Evolutionary conservation across 2,329 filamentous ascomycete genomes (phyloP).

Genomic region (Meredithiella fracta): DNA sequence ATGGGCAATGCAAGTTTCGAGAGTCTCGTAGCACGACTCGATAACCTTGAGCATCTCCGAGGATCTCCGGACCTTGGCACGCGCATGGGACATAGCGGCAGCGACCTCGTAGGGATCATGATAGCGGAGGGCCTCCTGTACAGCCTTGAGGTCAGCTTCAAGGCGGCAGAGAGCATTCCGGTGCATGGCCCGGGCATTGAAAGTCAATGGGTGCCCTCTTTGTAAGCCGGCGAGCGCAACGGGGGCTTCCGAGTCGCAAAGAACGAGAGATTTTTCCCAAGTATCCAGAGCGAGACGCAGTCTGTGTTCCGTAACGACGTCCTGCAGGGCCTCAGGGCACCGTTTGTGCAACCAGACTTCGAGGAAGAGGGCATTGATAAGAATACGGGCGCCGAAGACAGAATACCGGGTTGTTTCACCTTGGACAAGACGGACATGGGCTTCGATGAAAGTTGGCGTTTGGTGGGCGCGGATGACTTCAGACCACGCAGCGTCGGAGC

Average conservation of each 20-base stretch:
- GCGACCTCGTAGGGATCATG: constrained; percentile 96
- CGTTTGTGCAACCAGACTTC: constrained; percentile 99
- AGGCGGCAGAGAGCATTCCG: constrained; percentile 83
- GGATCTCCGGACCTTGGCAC: constrained; percentile 85
- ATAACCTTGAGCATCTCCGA: constrained; percentile 98
- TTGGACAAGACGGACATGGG: constrained; percentile 89
- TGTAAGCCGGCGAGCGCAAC: constrained; percentile 22
- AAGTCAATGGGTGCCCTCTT: constrained; percentile 62
- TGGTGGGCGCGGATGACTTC: constrained; percentile 52
- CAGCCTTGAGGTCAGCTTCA: constrained; percentile 86
- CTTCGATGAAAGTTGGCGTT: constrained; percentile 76
- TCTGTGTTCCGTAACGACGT: constrained; percentile 97
- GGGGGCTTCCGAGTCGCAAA: constrained; percentile 85
- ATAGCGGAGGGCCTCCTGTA: constrained; percentile 91
- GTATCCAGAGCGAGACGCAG: constrained; percentile 87
- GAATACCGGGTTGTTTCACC: constrained; percentile 84
- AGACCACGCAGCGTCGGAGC: constrained; percentile 69
- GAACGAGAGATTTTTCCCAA: constrained; percentile 93
- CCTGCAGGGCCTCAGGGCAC: constrained; percentile 90
- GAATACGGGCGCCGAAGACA: constrained; percentile 88
- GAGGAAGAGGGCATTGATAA: constrained; percentile 97
- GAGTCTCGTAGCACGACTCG: constrained; percentile 92
- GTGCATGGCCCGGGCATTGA: constrained; percentile 96
- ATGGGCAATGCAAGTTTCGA: constrained; percentile 86
- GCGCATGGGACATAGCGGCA: constrained; percentile 85